A percentile compares a stretch with the other conserved stretches of the same genome.
phyloP scores from a whole-genome alignment of 257 asterid species.

The Solanum sitiens region DNA sequence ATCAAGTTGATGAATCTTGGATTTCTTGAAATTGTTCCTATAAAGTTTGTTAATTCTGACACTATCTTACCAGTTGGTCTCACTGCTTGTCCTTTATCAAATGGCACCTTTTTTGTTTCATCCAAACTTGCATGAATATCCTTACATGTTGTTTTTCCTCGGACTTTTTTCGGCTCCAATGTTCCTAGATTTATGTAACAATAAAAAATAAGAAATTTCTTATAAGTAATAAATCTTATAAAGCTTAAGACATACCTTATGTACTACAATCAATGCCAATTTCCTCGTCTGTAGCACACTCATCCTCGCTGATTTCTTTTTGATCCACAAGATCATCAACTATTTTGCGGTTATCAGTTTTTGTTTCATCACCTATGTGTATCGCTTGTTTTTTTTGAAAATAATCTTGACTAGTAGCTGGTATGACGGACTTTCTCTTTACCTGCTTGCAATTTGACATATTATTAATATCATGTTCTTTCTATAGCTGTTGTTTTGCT shows the following conservation, averaged over 20 bases:
- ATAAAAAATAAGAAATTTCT: not conserved
- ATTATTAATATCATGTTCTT: not conserved
- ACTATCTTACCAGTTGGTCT: not conserved
- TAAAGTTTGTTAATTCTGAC: too few relatives aligned
- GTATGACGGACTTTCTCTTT: not conserved
- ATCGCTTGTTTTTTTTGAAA: not conserved
- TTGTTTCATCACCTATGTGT: not conserved
- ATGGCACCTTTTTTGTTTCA: not conserved
- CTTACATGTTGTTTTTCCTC: not conserved
- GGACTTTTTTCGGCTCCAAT: not conserved
- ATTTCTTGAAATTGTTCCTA: not conserved
- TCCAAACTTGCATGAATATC: not conserved
- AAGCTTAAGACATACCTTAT: not conserved
- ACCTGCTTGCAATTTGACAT: not conserved
- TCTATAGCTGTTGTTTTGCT: too few relatives aligned
- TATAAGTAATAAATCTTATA: not conserved
- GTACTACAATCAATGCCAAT: not conserved
- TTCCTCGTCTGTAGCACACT: not conserved
- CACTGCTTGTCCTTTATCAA: not conserved
- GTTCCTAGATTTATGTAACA: not conserved
- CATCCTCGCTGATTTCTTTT: not conserved
- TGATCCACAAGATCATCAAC: not conserved
- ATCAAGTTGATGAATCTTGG: not conserved
- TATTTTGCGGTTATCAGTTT: not conserved
- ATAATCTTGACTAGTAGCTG: not conserved